Conservation (phyloP, 257 asterid species). For the Primulina tabacum region DNA sequence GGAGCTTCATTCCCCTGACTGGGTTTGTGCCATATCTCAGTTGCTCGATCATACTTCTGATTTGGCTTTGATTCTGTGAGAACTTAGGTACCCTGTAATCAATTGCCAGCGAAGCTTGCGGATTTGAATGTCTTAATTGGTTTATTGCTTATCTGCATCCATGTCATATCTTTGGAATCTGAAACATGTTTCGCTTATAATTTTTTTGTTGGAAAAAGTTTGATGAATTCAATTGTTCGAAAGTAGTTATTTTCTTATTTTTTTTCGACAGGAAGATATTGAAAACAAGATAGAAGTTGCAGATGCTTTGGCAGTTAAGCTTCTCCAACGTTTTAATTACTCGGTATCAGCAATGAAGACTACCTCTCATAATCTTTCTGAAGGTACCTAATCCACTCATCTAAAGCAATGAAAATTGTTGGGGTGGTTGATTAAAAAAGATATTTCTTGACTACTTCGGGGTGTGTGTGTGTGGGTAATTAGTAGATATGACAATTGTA, state of each 20-base stretch:
- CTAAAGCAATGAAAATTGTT: background rate
- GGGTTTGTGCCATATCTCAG: too few species aligned
- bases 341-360: conserved; percentile 85
- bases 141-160: background rate
- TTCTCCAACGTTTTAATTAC: conserved; percentile 86
- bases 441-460: background rate
- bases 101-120: too few species aligned
- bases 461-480: conserved; percentile 13
- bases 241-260: background rate
- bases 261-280: conserved; percentile 58
- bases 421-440: background rate
- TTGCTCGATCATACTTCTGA: too few species aligned
- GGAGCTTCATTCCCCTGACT: too few species aligned
- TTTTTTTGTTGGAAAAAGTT: background rate
- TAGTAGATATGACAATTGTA: background rate
- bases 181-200: background rate
- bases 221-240: background rate
- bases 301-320: conserved; percentile 89
- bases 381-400: conserved; percentile 46
- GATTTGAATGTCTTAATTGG: too few species aligned
- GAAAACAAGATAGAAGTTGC: conserved; percentile 94
- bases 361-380: conserved; percentile 76
- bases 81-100: background rate
- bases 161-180: background rate
- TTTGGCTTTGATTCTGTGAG: background rate